Conservation (phyloP, 1,284 basidiomycete genomes). For the Pseudozyma sp. region DNA sequence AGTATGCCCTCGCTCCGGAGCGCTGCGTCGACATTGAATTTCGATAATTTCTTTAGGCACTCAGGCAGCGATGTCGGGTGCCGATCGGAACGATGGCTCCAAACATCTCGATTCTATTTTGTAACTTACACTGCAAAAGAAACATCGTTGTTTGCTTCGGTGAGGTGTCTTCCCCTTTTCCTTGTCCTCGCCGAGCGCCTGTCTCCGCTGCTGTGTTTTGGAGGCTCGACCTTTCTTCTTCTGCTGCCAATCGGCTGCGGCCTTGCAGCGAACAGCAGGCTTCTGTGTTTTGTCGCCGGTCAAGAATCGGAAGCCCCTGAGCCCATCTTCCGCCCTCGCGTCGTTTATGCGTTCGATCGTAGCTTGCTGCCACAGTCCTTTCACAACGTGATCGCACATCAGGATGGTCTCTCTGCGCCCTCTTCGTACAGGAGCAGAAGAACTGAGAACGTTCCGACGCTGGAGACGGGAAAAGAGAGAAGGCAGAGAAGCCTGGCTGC, state of each 20-base stretch:
- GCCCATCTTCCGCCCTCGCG: background rate
- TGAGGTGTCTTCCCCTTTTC: no score
- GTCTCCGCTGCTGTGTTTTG: background rate
- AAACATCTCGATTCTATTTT: background rate
- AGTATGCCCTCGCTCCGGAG: no score
- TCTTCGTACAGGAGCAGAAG: no score
- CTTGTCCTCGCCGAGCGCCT: background rate
- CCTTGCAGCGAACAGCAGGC: background rate
- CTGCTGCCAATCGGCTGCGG: background rate
- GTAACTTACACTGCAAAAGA: no score
- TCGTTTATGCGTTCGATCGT: background rate
- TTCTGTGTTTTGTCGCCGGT: background rate
- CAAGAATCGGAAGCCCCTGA: background rate
- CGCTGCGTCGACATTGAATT: no score
- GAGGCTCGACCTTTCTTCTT: background rate
- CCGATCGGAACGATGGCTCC: background rate
- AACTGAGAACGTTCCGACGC: no score
- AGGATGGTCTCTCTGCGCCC: no score
- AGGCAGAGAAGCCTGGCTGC: no score
- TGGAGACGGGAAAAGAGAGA: no score
- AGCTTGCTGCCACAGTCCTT: background rate
- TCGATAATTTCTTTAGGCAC: background rate
- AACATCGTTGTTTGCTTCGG: no score
- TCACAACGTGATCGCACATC: background rate
- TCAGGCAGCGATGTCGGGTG: slow-evolving; percentile 1